phyloP scores from a whole-genome alignment of 106 monocot genomes.

The Dioscorea alata region DNA sequence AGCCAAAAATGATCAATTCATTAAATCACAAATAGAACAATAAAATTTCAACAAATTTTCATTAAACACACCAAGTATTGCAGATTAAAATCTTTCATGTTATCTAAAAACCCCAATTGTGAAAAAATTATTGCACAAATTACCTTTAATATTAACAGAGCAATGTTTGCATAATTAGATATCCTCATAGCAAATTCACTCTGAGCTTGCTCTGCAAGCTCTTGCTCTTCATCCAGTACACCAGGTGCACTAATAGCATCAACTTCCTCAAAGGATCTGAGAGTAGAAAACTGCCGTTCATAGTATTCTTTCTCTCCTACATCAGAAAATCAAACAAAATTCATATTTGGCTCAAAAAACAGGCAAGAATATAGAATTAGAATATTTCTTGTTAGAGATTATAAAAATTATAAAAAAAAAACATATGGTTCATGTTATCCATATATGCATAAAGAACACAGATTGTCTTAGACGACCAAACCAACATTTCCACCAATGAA shows the following conservation, averaged over 20 bases:
- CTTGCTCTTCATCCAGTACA: slow-evolving; percentile 24
- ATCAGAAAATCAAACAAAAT: slow-evolving; percentile 1
- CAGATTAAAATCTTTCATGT: background rate
- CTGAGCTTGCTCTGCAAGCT: slow-evolving; percentile 31
- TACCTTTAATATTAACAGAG: slow-evolving; percentile 77
- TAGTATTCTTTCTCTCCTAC: slow-evolving; percentile 88
- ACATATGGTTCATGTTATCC: too few relatives aligned
- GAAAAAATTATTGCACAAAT: background rate
- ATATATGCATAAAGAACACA: too few relatives aligned
- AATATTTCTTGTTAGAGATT: too few relatives aligned
- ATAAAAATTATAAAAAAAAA: too few relatives aligned
- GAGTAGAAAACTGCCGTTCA: slow-evolving; percentile 76
- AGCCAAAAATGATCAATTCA: background rate
- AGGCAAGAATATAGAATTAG: background rate
- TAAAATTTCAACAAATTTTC: too few relatives aligned
- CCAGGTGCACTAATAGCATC: slow-evolving; percentile 29
- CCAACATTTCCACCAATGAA: too few relatives aligned
- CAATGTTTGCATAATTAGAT: slow-evolving; percentile 81
- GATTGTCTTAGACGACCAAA: too few relatives aligned
- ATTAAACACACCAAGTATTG: too few relatives aligned
- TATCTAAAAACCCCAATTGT: background rate
- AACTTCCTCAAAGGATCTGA: slow-evolving; percentile 81
- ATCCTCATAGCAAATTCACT: slow-evolving; percentile 83
- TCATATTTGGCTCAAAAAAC: background rate
- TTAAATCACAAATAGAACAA: background rate